These are phyloP conservation scores for Russula vinacea DNA, from an alignment of 768 basidiomycete species.

Conservation along the genomic window DNA sequence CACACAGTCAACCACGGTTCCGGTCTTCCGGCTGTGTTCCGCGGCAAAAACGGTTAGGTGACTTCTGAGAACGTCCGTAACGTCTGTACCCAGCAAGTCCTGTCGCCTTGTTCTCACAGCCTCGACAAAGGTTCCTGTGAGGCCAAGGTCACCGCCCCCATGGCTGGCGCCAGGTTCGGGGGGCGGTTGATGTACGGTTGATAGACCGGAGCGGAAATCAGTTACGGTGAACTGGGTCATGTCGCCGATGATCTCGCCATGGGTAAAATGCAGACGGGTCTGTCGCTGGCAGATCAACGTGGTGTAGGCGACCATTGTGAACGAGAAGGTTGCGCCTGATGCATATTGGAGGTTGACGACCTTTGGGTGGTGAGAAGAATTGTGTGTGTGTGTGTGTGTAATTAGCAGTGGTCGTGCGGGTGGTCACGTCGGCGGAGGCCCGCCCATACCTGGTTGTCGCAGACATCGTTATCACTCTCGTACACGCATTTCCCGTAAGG, in stretches of 20 bases:
- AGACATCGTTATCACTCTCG: slow-evolving; percentile 80
- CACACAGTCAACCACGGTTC: slow-evolving; percentile 63
- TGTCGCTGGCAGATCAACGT: slow-evolving; percentile 79
- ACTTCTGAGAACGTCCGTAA: slow-evolving; percentile 67
- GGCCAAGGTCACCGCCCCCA: slow-evolving; percentile 78
- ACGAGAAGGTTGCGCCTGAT: slow-evolving; percentile 74
- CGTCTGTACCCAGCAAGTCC: slow-evolving; percentile 58
- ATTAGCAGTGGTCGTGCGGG: neutral
- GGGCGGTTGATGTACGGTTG: slow-evolving; percentile 47
- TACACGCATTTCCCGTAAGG: slow-evolving; percentile 85
- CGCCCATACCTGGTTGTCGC: slow-evolving; percentile 66
- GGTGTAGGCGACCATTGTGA: slow-evolving; percentile 88
- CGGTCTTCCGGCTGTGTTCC: slow-evolving; percentile 69
- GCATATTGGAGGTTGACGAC: slow-evolving; percentile 88
- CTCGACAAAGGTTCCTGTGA: slow-evolving; percentile 71
- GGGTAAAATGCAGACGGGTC: slow-evolving; percentile 77
- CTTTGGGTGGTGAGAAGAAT: slow-evolving; percentile 34
- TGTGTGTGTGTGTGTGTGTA: neutral
- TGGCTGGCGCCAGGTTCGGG: slow-evolving; percentile 57
- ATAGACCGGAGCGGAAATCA: slow-evolving; percentile 61
- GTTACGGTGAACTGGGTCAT: slow-evolving; percentile 73
- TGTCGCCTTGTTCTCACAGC: slow-evolving; percentile 69
- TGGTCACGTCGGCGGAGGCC: neutral
- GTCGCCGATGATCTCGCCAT: slow-evolving; percentile 87
- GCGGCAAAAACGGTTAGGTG: slow-evolving; percentile 88